phyloP scores from a whole-genome alignment of 2,329 filamentous ascomycete species.

The Diaporthe sp. region DNA sequence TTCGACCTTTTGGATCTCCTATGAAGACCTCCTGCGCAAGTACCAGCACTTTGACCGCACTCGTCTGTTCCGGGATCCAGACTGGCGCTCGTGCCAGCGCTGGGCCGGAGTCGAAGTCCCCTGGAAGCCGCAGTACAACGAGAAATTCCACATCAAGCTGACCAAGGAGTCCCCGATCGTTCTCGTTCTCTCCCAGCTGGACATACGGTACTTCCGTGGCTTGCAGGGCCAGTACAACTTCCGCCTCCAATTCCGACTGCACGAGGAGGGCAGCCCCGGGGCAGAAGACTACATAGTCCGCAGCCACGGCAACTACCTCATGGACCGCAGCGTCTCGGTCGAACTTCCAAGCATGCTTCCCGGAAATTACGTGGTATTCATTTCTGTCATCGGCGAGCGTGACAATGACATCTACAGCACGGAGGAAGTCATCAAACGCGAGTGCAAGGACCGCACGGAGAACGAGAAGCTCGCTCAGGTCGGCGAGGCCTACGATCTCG shows the following conservation, averaged over 20 bases:
- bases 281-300: slow-evolving; percentile 68
- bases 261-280: slow-evolving; percentile 58
- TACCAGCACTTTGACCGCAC: slow-evolving; percentile 72
- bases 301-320: slow-evolving; percentile 67
- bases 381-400: slow-evolving; percentile 81
- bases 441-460: slow-evolving; percentile 73
- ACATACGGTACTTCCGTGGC: slow-evolving; percentile 70
- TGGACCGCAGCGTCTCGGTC: slow-evolving; percentile 82
- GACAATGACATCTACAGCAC: slow-evolving; percentile 63
- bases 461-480: slow-evolving; percentile 83
- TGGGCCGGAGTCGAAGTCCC: slow-evolving; percentile 62
- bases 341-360: slow-evolving; percentile 79
- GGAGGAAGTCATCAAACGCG: slow-evolving; percentile 76
- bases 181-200: slow-evolving; percentile 70
- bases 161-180: slow-evolving; percentile 65
- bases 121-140: slow-evolving; percentile 69
- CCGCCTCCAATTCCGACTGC: slow-evolving; percentile 67
- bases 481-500: slow-evolving; percentile 79
- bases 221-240: slow-evolving; percentile 70
- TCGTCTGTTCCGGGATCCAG: slow-evolving; percentile 66
- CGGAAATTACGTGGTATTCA: slow-evolving; percentile 81
- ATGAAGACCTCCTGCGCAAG: slow-evolving; percentile 70
- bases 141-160: slow-evolving; percentile 68
- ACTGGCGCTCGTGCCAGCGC: slow-evolving; percentile 66
- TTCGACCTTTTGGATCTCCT: slow-evolving; percentile 75